These are phyloP conservation scores for Neurospora pannonica DNA, from an alignment of 495 filamentous ascomycete species.

Conservation along the genomic window DNA sequence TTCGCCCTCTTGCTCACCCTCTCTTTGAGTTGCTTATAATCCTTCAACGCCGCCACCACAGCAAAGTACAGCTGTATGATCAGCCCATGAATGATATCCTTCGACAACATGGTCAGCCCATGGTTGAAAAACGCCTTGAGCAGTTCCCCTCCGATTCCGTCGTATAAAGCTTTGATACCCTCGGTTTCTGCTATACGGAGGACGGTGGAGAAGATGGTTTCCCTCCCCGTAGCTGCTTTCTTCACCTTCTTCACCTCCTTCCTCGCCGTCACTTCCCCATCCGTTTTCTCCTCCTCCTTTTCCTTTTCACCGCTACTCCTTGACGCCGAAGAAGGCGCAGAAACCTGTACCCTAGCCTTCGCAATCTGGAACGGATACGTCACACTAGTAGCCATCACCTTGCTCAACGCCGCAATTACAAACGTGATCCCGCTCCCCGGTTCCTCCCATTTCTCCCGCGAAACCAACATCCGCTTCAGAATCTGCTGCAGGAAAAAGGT, in stretches of 20 bases:
- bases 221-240: constrained; percentile 16
- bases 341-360: constrained; percentile 63
- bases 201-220: constrained; percentile 55
- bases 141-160: constrained; percentile 67
- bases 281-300: neutral
- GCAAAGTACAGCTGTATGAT: constrained; percentile 61
- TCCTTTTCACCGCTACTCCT: constrained; percentile 12
- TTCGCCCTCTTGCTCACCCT: constrained; percentile 8
- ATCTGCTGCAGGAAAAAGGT: constrained; percentile 77
- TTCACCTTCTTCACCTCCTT: neutral
- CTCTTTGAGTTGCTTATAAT: constrained; percentile 8
- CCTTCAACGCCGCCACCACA: constrained; percentile 24
- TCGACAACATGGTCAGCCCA: constrained; percentile 83
- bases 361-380: constrained; percentile 85
- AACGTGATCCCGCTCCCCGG: constrained; percentile 42
- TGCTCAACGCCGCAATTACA: constrained; percentile 71
- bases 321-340: constrained; percentile 11
- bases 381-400: constrained; percentile 65
- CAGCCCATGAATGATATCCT: constrained; percentile 67
- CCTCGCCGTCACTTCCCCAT: constrained; percentile 4
- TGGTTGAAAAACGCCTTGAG: constrained; percentile 80
- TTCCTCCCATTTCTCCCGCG: constrained; percentile 38
- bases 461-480: constrained; percentile 50
- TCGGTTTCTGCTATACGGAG: constrained; percentile 54
- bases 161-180: constrained; percentile 63